These are phyloP conservation scores for Candida qinlingensis DNA, from an alignment of 805 yeast species.

Conservation along the genomic window DNA sequence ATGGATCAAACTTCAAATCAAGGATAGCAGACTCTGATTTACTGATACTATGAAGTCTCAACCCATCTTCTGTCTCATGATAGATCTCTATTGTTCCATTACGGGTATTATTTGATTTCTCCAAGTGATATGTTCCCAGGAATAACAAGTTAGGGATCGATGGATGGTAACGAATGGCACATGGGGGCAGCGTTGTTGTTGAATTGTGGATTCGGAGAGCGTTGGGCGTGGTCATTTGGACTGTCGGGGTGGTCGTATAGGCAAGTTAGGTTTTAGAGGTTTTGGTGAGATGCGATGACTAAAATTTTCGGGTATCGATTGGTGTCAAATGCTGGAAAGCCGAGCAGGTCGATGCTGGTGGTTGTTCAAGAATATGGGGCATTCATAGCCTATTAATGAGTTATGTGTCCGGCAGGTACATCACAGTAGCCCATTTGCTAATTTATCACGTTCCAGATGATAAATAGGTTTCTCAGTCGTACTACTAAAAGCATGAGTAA, in stretches of 20 bases:
- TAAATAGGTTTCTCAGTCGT: too few species aligned
- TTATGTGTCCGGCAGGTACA: too few species aligned
- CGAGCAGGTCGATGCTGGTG: too few species aligned
- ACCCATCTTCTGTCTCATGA: conserved; percentile 10
- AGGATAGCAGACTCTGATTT: conserved; percentile 60
- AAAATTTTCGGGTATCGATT: too few species aligned
- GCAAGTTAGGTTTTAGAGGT: neutral
- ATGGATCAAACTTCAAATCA: conserved; percentile 67
- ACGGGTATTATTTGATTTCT: conserved; percentile 50
- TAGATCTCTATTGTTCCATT: conserved; percentile 57
- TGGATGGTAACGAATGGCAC: conserved; percentile 64
- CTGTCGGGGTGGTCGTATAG: too few species aligned
- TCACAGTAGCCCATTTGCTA: too few species aligned
- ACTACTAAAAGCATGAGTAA: neutral
- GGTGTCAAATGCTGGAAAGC: too few species aligned
- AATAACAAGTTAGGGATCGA: conserved; percentile 41
- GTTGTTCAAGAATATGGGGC: too few species aligned
- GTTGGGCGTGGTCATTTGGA: neutral
- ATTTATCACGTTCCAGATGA: too few species aligned
- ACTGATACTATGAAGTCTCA: conserved; percentile 23
- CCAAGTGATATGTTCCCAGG: conserved; percentile 78
- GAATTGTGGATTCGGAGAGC: conserved; percentile 1
- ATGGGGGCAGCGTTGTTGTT: conserved; percentile 61
- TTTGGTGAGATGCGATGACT: neutral
- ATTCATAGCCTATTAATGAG: too few species aligned